phyloP scores from a whole-genome alignment of 148 eudicot genomes.

The Rhododendron williamsianum region DNA sequence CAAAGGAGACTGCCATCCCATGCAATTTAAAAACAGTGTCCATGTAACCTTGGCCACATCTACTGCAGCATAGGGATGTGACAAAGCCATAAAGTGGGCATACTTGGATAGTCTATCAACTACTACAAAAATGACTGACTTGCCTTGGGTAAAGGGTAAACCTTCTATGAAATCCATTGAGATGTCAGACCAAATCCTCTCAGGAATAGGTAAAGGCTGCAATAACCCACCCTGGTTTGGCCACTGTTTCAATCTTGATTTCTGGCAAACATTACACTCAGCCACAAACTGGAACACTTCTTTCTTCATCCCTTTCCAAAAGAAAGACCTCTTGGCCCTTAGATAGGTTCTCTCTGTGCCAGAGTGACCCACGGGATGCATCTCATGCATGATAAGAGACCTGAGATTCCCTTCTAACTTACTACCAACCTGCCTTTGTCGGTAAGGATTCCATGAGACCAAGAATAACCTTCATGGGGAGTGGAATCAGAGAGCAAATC shows the following conservation, averaged over 20 bases:
- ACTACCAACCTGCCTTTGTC: background rate
- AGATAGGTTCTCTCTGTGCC: background rate
- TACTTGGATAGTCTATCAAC: background rate
- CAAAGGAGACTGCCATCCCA: no score
- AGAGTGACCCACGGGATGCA: background rate
- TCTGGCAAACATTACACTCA: no score
- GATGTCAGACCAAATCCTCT: no score
- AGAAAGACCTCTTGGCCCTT: background rate
- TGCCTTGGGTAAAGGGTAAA: background rate
- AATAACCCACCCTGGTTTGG: no score
- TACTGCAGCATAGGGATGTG: background rate
- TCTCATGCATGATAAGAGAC: no score
- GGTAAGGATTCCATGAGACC: background rate
- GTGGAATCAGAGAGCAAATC: no score
- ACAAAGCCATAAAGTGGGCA: background rate
- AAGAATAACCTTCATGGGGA: no score
- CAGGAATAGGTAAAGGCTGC: no score
- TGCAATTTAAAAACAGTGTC: background rate
- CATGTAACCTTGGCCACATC: background rate
- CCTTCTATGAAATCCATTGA: background rate
- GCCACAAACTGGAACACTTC: no score
- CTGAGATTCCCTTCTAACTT: no score
- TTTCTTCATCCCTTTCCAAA: background rate
- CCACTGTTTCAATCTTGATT: no score
- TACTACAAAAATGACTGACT: background rate